phyloP scores from a whole-genome alignment of 768 basidiomycete genomes.

The Punctularia strigosozonata region DNA sequence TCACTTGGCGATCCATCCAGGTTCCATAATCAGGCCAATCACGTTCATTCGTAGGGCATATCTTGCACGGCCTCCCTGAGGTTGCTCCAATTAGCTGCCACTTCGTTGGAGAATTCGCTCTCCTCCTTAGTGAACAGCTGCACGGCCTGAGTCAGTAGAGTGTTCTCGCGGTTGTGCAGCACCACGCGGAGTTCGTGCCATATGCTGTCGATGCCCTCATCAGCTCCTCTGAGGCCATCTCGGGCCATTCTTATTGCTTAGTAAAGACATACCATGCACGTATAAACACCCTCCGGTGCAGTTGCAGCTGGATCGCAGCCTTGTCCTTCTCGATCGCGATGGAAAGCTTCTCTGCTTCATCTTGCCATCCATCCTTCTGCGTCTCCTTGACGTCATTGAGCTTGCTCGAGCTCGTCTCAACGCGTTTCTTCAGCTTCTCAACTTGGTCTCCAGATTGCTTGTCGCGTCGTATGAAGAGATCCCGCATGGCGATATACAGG shows the following conservation, averaged over 20 bases:
- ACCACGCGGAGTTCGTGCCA: constrained; percentile 96
- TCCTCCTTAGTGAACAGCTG: constrained; percentile 70
- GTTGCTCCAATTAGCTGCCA: constrained; percentile 64
- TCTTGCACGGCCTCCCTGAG: constrained; percentile 56
- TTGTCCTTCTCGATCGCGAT: constrained; percentile 77
- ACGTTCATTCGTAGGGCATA: constrained; percentile 75
- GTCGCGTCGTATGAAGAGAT: constrained; percentile 79
- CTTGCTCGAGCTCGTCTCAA: constrained; percentile 65
- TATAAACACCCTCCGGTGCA: constrained; percentile 77
- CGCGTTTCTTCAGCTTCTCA: constrained; percentile 77
- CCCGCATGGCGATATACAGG: constrained; percentile 77
- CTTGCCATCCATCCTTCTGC: constrained; percentile 77
- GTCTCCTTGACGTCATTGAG: constrained; percentile 60
- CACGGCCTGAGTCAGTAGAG: constrained; percentile 62
- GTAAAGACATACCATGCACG: constrained; percentile 56
- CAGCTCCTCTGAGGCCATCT: not conserved
- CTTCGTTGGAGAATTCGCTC: constrained; percentile 48
- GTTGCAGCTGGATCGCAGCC: constrained; percentile 57
- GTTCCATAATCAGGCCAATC: too few species aligned
- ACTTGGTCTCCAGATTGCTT: constrained; percentile 84
- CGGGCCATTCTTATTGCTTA: not conserved
- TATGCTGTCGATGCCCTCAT: constrained; percentile 39
- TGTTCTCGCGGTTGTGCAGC: constrained; percentile 82
- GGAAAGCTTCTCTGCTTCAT: constrained; percentile 69
- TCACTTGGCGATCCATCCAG: too few species aligned